Evolutionary conservation across 345 rosid species (phyloP).

Genomic region (Noccaea caerulescens): DNA sequence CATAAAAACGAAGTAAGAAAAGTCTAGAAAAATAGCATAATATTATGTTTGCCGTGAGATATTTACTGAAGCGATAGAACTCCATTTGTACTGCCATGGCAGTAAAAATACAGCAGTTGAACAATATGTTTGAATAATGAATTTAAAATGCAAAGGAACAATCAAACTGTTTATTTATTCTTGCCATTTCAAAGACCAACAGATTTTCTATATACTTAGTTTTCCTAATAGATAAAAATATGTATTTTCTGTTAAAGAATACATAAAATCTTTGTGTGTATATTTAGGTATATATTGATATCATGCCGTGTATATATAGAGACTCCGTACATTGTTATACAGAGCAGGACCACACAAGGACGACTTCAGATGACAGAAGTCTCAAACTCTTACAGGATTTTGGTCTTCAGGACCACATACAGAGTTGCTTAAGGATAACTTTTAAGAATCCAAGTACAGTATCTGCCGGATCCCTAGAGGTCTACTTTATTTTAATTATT

Average conservation of each 20-base stretch:
- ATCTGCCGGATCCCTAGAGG: conserved; percentile 38
- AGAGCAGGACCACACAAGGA: conserved; percentile 41
- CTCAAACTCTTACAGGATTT: conserved; percentile 24
- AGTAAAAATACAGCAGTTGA: background rate
- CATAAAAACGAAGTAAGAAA: conserved; percentile 3
- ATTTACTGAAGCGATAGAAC: background rate
- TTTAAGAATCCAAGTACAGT: conserved; percentile 39
- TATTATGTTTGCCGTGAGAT: background rate
- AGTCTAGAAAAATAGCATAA: background rate
- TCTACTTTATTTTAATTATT: conserved; percentile 19
- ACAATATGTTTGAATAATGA: background rate
- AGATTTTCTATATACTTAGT: background rate
- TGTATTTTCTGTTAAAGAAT: no score
- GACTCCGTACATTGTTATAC: conserved; percentile 36
- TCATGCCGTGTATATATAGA: background rate
- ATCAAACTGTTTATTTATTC: background rate
- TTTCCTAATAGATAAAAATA: no score
- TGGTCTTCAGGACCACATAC: conserved; percentile 43
- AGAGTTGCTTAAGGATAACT: conserved; percentile 19
- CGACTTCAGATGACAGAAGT: conserved; percentile 22
- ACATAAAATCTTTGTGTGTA: background rate
- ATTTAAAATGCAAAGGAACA: background rate
- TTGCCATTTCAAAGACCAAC: background rate
- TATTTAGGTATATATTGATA: conserved; percentile 14
- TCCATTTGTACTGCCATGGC: background rate